Evolutionary conservation across 176 grass and related monocot genomes (phyloP), one percentile per base, ranked within the genome.

Genomic region (Secale cereale): DNA sequence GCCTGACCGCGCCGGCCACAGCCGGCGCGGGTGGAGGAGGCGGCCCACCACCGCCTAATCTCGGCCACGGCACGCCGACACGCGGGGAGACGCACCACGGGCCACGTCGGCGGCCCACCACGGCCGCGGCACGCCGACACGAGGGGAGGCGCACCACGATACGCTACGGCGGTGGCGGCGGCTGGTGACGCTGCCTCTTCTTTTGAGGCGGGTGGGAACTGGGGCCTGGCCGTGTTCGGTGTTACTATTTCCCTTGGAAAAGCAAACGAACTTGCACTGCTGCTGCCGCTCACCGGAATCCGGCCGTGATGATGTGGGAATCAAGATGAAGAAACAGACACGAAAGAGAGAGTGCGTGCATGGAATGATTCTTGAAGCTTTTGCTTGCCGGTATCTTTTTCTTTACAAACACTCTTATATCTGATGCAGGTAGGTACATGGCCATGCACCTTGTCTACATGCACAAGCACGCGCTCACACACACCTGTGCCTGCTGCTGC

Each of bases 351-450:
- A 76, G 20, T 57, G 54, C 54, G 19, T 64, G 70, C 28, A 50
- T 19, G 13, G 8, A 66, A 45, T 41, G 64, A 64, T 77, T 64
- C 19, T 20, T 64, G 30, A 78, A 63, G 78, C 71, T 64, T 65
- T 70, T 85, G 63, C 4, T 82, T 86, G 73, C 71, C 14, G 73
- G 31, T 70, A 61, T 60, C 16, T 45, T 39, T 54, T 71, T 54
- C 43, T 86, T 86, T 73, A 78, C 79, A 86, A 81, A 77, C 81
- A 68, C 45, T 7, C 61, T 64, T 7, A 56, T 78, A 82, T 14
- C 65, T n/a, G 79, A 10, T 40, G 39, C 39, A 40, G 39, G 39
- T 11, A 11, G 39, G 39, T n/a, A 80, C 70, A 89, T 31, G 62
- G 40, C 65, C 74, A 20, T 3, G 30, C 30, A 7, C 33, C 74